phyloP scores from a whole-genome alignment of 495 filamentous ascomycete species.

The Penicillium nucicola region DNA sequence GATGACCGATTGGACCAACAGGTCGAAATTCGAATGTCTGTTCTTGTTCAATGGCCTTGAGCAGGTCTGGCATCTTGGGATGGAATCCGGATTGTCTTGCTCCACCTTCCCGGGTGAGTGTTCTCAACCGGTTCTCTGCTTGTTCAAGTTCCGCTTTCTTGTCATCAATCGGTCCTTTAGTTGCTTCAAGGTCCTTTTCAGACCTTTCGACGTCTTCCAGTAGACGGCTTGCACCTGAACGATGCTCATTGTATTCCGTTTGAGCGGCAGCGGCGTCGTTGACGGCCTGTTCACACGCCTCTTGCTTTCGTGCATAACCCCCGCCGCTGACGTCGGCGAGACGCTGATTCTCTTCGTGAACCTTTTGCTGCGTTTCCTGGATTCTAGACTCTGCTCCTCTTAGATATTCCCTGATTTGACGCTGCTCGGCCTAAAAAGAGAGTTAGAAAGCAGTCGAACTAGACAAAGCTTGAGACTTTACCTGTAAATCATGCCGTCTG shows the following conservation, averaged over 20 bases:
- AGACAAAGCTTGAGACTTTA: slow-evolving; percentile 16
- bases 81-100: slow-evolving; percentile 55
- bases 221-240: slow-evolving; percentile 19
- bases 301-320: slow-evolving; percentile 45
- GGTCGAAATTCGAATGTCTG: slow-evolving; percentile 64
- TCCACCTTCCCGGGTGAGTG: slow-evolving; percentile 52
- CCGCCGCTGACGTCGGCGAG: slow-evolving; percentile 53
- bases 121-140: slow-evolving; percentile 43
- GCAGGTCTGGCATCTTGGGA: slow-evolving; percentile 56
- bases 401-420: slow-evolving; percentile 45
- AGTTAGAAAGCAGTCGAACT: slow-evolving; percentile 10
- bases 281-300: slow-evolving; percentile 42
- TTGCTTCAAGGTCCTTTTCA: slow-evolving; percentile 26
- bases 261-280: slow-evolving; percentile 30
- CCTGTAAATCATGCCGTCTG: slow-evolving; percentile 45
- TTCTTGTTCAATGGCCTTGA: slow-evolving; percentile 66
- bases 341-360: slow-evolving; percentile 46
- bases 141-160: slow-evolving; percentile 39
- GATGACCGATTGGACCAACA: slow-evolving; percentile 77
- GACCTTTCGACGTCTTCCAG: slow-evolving; percentile 36
- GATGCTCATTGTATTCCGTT: slow-evolving; percentile 28
- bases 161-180: slow-evolving; percentile 18
- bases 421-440: slow-evolving; percentile 46
- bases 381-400: slow-evolving; percentile 42
- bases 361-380: slow-evolving; percentile 34